Percentiles rank a stretch among this genome's conserved stretches.
Evolutionary conservation across 192 early-diverging fungal species (phyloP).

Genomic region (Glomus cerebriforme): DNA sequence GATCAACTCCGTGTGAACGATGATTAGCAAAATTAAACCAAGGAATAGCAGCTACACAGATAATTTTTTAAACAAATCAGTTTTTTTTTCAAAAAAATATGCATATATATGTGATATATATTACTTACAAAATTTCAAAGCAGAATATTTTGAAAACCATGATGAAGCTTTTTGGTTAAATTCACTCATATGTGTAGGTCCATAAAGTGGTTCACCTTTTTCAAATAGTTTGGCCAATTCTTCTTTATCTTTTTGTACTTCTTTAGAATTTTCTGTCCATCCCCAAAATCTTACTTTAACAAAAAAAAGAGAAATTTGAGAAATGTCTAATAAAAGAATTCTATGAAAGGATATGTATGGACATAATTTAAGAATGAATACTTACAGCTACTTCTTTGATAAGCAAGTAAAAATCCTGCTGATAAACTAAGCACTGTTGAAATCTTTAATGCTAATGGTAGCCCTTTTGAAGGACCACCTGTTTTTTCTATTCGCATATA

Average conservation of each 20-base stretch:
- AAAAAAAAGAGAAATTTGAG: not conserved
- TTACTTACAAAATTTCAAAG: constrained; percentile 62
- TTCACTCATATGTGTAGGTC: constrained; percentile 55
- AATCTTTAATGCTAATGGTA: constrained; percentile 56
- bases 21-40: constrained; percentile 83
- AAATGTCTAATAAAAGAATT: not conserved
- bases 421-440: constrained; percentile 54
- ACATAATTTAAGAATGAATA: constrained; percentile 8
- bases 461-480: constrained; percentile 26
- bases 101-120: not conserved
- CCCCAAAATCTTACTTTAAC: constrained; percentile 88
- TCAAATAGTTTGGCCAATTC: constrained; percentile 65
- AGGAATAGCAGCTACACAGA: constrained; percentile 57
- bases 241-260: constrained; percentile 66
- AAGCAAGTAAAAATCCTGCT: constrained; percentile 80
- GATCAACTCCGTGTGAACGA: constrained; percentile 67
- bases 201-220: constrained; percentile 71
- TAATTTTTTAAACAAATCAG: not conserved
- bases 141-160: constrained; percentile 66
- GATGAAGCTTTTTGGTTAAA: constrained; percentile 63
- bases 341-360: not conserved
- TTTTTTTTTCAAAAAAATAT: constrained; percentile 12
- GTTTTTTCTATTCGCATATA: not conserved
- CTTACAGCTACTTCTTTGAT: constrained; percentile 72
- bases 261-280: constrained; percentile 81